Percentiles rank a stretch among this genome's conserved stretches.
These are phyloP conservation scores for Chlamydomonas sphaeroides DNA, from an alignment of 139 green algal species.

Conservation along the genomic window DNA sequence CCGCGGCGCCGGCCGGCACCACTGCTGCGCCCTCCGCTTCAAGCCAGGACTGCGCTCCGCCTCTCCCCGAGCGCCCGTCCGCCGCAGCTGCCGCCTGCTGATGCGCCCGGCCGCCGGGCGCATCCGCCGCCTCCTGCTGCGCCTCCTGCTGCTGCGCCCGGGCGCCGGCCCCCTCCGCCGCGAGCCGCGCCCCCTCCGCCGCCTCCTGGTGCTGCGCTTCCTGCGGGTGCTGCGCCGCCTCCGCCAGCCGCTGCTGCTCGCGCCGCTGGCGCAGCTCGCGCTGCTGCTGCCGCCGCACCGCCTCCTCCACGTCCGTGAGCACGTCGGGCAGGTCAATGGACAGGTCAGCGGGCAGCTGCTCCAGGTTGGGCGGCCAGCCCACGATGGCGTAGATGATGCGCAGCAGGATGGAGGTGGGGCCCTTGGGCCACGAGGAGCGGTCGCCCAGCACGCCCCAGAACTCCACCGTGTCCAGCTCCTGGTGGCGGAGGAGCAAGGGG, in stretches of 20 bases:
- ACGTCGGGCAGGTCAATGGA: conserved; percentile 19
- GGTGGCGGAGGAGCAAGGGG: not conserved
- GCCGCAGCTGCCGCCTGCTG: not conserved
- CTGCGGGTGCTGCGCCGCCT: not conserved
- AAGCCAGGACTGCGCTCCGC: not conserved
- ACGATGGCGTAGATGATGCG: conserved; percentile 54
- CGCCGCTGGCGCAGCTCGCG: not conserved
- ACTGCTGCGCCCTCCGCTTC: no score
- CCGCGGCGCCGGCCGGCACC: no score
- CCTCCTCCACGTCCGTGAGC: not conserved
- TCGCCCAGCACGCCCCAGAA: conserved; percentile 75
- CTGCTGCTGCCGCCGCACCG: not conserved
- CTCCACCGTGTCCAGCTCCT: conserved; percentile 72
- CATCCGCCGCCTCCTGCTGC: no score
- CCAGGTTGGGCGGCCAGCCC: conserved; percentile 40
- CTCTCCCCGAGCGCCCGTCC: no score
- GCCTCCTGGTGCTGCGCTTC: not conserved
- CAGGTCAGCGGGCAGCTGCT: conserved; percentile 17
- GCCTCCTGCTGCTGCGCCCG: not conserved
- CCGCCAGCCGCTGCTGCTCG: not conserved
- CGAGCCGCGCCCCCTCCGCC: not conserved
- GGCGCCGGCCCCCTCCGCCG: no score
- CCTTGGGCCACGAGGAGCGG: conserved; percentile 63
- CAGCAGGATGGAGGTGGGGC: conserved; percentile 61
- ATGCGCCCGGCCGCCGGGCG: no score